These are phyloP conservation scores for Fusarium humuli DNA, from an alignment of 2,329 filamentous ascomycete species.

Conservation along the genomic window DNA sequence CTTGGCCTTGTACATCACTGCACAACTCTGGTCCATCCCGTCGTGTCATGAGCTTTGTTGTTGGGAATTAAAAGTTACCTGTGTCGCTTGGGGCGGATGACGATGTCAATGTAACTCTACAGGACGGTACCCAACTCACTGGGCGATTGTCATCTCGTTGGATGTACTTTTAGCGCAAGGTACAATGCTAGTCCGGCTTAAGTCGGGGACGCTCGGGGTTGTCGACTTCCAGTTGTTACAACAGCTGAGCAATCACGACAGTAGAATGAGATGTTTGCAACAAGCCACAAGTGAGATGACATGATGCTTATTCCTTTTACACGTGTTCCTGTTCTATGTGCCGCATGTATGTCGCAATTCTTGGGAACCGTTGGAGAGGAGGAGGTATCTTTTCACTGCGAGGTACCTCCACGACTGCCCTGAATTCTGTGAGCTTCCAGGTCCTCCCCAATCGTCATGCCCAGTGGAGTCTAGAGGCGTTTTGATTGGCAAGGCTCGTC, in stretches of 20 bases:
- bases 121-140: background rate
- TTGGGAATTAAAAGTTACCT: background rate
- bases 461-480: constrained; percentile 36
- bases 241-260: constrained; percentile 7
- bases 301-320: background rate
- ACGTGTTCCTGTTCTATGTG: constrained; percentile 11
- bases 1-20: background rate
- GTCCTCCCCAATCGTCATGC: constrained; percentile 42
- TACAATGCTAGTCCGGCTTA: background rate
- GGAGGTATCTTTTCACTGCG: constrained; percentile 20
- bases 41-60: background rate
- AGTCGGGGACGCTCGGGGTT: background rate
- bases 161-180: background rate
- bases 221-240: background rate
- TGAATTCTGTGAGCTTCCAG: constrained; percentile 40
- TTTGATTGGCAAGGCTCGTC: constrained; percentile 45
- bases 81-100: constrained; percentile 3
- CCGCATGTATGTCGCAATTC: constrained; percentile 2
- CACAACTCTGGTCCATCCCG: background rate
- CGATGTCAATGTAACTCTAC: background rate
- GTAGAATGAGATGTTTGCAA: constrained; percentile 9
- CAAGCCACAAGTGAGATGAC: background rate
- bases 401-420: background rate
- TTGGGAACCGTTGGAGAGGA: background rate
- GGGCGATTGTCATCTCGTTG: too few species aligned